A percentile compares a stretch with the other conserved stretches of the same genome.
phyloP scores from a whole-genome alignment of 2,329 filamentous ascomycete genomes.

The Geosmithia morbida region DNA sequence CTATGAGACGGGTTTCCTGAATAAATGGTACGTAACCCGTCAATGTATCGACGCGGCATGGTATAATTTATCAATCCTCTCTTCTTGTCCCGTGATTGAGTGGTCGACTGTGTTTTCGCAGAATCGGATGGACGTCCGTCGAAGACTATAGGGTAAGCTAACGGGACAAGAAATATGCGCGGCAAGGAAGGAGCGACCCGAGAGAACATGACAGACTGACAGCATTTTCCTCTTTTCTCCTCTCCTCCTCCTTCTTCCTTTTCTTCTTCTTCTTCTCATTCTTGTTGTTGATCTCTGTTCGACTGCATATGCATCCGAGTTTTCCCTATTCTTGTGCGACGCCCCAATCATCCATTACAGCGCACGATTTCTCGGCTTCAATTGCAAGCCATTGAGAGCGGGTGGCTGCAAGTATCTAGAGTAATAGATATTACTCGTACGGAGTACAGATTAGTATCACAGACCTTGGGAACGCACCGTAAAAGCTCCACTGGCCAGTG shows the following conservation, averaged over 20 bases:
- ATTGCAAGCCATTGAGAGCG: no score
- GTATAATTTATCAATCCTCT: no score
- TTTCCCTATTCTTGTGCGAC: no score
- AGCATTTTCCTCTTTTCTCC: not conserved
- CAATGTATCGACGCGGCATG: no score
- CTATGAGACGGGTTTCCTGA: no score
- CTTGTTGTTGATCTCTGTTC: not conserved
- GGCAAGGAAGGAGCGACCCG: not conserved
- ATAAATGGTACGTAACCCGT: no score
- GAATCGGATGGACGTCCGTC: not conserved
- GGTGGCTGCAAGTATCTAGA: no score
- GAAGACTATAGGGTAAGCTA: not conserved
- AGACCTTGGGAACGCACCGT: not conserved
- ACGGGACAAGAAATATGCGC: not conserved
- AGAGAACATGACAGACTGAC: not conserved
- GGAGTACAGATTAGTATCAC: no score
- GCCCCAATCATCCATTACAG: no score
- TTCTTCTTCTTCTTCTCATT: not conserved
- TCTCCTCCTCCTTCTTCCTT: not conserved
- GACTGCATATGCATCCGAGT: no score
- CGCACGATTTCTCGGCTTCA: no score
- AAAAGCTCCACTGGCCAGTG: not conserved
- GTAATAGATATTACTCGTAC: no score
- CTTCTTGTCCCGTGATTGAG: not conserved
- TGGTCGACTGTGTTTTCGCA: not conserved